Evolutionary conservation across 768 basidiomycete species (phyloP).

Genomic region (Lentinula sp.): DNA sequence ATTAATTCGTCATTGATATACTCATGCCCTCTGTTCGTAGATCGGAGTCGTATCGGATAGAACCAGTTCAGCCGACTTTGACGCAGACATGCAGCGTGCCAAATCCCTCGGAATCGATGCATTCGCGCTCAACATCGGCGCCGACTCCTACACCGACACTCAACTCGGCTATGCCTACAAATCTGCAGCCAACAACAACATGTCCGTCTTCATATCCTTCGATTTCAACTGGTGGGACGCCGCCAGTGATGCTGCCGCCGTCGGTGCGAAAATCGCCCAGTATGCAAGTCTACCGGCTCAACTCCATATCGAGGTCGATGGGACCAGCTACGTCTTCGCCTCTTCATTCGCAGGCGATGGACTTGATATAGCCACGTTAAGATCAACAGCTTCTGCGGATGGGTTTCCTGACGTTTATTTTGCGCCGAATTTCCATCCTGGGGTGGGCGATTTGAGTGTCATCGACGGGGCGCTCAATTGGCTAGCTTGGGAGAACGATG

Average conservation of each 20-base stretch:
- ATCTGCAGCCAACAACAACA: slow-evolving; percentile 24
- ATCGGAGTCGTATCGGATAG: slow-evolving; percentile 13
- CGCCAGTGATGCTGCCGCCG: slow-evolving; percentile 16
- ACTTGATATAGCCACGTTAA: slow-evolving; percentile 8
- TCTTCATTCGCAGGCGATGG: slow-evolving; percentile 42
- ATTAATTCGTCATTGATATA: no score
- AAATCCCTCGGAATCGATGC: slow-evolving; percentile 25
- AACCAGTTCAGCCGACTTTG: slow-evolving; percentile 10
- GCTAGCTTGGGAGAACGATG: slow-evolving; percentile 13
- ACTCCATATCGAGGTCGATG: slow-evolving; percentile 20
- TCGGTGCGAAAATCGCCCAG: slow-evolving; percentile 29
- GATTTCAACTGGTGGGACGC: slow-evolving; percentile 19
- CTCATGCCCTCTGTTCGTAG: neutral
- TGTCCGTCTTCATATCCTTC: slow-evolving; percentile 33
- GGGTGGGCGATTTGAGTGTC: slow-evolving; percentile 8
- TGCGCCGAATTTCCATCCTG: slow-evolving; percentile 15
- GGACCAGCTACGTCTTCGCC: slow-evolving; percentile 26
- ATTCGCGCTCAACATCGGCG: slow-evolving; percentile 40
- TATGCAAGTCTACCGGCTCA: slow-evolving; percentile 34
- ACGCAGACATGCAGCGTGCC: slow-evolving; percentile 15
- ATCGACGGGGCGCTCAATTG: slow-evolving; percentile 16
- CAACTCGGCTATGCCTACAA: slow-evolving; percentile 29
- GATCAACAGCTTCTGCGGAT: slow-evolving; percentile 7
- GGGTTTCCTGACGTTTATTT: slow-evolving; percentile 7
- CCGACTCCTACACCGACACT: slow-evolving; percentile 29